Conservation (phyloP, 1,139 yeast species). For the Geotrichum australiense region DNA sequence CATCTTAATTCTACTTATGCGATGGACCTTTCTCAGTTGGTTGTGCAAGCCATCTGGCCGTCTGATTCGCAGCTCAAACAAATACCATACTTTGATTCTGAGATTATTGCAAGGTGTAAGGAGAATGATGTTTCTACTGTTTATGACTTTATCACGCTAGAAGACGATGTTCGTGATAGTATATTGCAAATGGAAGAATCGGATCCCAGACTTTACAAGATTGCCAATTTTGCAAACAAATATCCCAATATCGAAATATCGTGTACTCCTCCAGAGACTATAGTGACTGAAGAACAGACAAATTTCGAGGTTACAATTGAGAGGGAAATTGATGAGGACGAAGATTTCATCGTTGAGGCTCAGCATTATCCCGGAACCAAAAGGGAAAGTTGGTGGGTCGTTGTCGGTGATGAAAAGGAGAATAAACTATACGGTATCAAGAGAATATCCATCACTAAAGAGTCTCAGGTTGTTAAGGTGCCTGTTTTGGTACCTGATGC, state of each 20-base stretch:
- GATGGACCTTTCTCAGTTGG: slow-evolving; percentile 86
- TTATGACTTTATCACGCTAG: slow-evolving; percentile 79
- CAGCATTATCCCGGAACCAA: slow-evolving; percentile 51
- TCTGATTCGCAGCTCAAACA: slow-evolving; percentile 74
- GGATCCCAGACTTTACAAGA: slow-evolving; percentile 46
- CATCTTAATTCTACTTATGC: slow-evolving; percentile 68
- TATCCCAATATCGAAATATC: slow-evolving; percentile 83
- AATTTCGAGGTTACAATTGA: slow-evolving; percentile 48
- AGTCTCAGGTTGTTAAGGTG: slow-evolving; percentile 47
- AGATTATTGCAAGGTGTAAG: slow-evolving; percentile 51
- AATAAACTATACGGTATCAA: slow-evolving; percentile 69
- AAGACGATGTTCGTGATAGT: slow-evolving; percentile 60
- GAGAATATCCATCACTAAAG: slow-evolving; percentile 50
- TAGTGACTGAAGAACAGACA: slow-evolving; percentile 43
- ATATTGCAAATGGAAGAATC: slow-evolving; percentile 48
- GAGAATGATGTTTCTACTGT: slow-evolving; percentile 58
- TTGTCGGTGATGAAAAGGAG: slow-evolving; percentile 59
- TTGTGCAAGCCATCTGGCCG: slow-evolving; percentile 83
- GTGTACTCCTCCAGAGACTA: slow-evolving; percentile 37
- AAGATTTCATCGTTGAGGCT: slow-evolving; percentile 47
- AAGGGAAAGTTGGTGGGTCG: slow-evolving; percentile 71
- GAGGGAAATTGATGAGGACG: slow-evolving; percentile 55
- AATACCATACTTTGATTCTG: slow-evolving; percentile 60
- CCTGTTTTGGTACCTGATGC: slow-evolving; percentile 52
- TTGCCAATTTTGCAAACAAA: slow-evolving; percentile 82